Conservation (phyloP, 371 early-diverging fungal species). For the Haplosporangium sp. region DNA sequence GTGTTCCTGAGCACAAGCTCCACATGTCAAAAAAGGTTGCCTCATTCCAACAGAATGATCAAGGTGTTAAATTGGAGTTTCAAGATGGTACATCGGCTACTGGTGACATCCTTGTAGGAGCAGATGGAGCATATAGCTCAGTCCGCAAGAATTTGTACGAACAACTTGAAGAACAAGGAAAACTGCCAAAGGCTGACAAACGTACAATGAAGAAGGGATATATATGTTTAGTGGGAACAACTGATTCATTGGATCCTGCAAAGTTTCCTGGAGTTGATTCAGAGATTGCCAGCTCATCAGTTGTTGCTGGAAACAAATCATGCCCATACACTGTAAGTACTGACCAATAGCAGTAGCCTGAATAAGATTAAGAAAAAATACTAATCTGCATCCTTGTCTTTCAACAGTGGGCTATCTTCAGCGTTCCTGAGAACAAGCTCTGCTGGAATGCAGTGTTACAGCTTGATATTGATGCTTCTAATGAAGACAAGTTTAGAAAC, state of each 20-base stretch:
- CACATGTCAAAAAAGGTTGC: slow-evolving; percentile 7
- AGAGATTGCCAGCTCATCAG: not conserved
- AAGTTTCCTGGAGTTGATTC: not conserved
- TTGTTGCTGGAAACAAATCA: not conserved
- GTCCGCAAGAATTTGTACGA: slow-evolving; percentile 8
- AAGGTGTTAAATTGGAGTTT: not conserved
- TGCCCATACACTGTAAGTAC: slow-evolving; percentile 9
- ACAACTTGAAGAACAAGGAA: not conserved
- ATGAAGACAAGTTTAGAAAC: not conserved
- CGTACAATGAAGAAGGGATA: too few relatives aligned
- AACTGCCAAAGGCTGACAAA: not conserved
- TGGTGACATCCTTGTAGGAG: slow-evolving; percentile 25
- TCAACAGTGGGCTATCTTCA: not conserved
- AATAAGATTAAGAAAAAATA: not conserved
- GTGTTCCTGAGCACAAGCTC: slow-evolving; percentile 11
- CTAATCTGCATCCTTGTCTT: not conserved
- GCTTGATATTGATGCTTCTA: not conserved
- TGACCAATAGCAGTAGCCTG: not conserved
- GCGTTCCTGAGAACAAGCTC: not conserved
- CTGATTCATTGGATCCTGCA: not conserved
- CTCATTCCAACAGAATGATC: not conserved
- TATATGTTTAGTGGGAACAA: not conserved
- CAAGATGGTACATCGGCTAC: not conserved
- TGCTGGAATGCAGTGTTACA: not conserved
- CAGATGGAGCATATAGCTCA: not conserved